These are phyloP conservation scores for Iberis pinnata DNA, from an alignment of 345 rosid species.

Conservation along the genomic window DNA sequence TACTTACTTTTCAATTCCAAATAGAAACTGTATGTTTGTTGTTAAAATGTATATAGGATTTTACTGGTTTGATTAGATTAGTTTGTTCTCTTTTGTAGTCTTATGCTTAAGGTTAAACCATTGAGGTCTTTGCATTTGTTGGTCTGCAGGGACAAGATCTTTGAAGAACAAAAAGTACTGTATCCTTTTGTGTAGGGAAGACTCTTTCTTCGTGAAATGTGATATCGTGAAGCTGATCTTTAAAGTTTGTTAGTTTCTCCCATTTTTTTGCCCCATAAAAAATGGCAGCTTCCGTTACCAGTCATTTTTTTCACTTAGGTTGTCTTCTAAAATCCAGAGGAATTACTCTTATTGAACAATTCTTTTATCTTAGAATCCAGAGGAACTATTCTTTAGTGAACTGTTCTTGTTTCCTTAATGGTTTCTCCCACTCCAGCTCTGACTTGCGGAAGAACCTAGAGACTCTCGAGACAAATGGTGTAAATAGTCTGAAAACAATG, in stretches of 20 bases:
- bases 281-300: background rate
- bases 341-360: constrained; percentile 1
- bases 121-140: constrained; percentile 13
- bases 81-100: too few relatives aligned
- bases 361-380: background rate
- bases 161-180: constrained; percentile 71
- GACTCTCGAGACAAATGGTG: constrained; percentile 64
- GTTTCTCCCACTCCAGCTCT: constrained; percentile 43
- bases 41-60: background rate
- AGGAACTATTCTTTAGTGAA: background rate
- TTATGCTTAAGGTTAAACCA: background rate
- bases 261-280: constrained; percentile 3
- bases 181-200: constrained; percentile 47
- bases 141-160: constrained; percentile 78
- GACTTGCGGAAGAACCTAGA: constrained; percentile 68
- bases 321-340: background rate
- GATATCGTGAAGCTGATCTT: constrained; percentile 1
- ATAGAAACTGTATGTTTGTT: too few relatives aligned
- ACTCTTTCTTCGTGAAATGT: background rate
- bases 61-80: background rate
- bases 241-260: background rate
- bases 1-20: background rate
- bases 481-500: constrained; percentile 76
- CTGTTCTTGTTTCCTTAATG: constrained; percentile 14
- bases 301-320: background rate